A percentile compares a stretch with the other conserved stretches of the same genome.
These are phyloP conservation scores for Leucogyrophana mollusca DNA, from an alignment of 768 basidiomycete species.

Conservation along the genomic window DNA sequence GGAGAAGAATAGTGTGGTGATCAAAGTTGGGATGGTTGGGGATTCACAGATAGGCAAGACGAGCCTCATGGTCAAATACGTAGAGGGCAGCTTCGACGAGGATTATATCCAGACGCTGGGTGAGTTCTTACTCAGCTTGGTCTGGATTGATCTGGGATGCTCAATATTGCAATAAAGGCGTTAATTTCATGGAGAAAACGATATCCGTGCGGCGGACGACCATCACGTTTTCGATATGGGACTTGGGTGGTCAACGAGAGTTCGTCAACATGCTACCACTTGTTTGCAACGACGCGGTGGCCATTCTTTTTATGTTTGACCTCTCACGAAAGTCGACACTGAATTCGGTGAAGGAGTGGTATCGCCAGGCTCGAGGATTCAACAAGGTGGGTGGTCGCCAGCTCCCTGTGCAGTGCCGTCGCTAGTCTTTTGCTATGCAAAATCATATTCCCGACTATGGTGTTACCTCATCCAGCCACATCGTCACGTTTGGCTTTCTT, in stretches of 20 bases:
- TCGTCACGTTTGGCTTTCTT: too few species aligned
- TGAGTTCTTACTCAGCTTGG: conserved; percentile 32
- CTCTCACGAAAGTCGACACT: conserved; percentile 95
- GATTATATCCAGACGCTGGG: conserved; percentile 99
- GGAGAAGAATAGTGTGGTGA: conserved; percentile 88
- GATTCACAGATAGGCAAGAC: conserved; percentile 99
- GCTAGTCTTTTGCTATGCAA: neutral
- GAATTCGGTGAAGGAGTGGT: conserved; percentile 99
- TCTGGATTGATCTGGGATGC: neutral
- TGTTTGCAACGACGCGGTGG: conserved; percentile 99
- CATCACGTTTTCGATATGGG: conserved; percentile 99
- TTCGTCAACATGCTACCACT: conserved; percentile 99
- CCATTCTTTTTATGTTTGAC: conserved; percentile 99
- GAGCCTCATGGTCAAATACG: conserved; percentile 99
- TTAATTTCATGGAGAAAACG: conserved; percentile 99
- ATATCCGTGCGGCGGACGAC: conserved; percentile 97
- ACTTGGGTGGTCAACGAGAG: conserved; percentile 94
- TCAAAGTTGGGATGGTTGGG: conserved; percentile 99
- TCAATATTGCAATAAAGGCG: conserved; percentile 48
- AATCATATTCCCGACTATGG: too few species aligned
- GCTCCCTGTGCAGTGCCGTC: neutral
- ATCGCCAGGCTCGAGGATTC: conserved; percentile 97
- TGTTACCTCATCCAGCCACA: too few species aligned
- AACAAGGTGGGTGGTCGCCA: conserved; percentile 83
- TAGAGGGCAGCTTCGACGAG: conserved; percentile 98